Percentiles rank a stretch among this genome's conserved stretches.
Conservation (phyloP, 495 filamentous ascomycete genomes). For the Penicillium ucsense region DNA sequence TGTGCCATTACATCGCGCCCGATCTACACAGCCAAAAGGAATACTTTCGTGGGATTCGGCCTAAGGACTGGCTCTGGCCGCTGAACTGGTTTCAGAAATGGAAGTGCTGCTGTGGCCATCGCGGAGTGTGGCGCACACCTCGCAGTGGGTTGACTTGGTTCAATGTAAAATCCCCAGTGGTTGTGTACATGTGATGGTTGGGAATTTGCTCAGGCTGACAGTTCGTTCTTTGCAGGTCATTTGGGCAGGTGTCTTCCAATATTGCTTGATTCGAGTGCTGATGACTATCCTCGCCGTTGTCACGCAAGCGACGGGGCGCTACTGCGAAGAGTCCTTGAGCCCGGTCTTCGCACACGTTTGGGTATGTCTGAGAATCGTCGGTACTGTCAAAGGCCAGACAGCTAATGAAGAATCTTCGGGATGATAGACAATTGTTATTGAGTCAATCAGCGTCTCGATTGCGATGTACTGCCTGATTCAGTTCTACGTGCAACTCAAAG, state of each 20-base stretch:
- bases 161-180: conserved; percentile 42
- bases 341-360: conserved; percentile 62
- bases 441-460: conserved; percentile 64
- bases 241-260: conserved; percentile 67
- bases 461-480: conserved; percentile 92
- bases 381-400: no score
- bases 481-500: conserved; percentile 71
- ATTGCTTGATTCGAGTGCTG: conserved; percentile 61
- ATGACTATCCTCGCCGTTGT: conserved; percentile 47
- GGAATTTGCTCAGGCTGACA: neutral
- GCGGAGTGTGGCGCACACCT: conserved; percentile 62
- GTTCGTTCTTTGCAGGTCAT: conserved; percentile 36
- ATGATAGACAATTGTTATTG: conserved; percentile 53
- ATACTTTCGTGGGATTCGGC: conserved; percentile 64
- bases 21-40: conserved; percentile 78
- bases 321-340: conserved; percentile 57
- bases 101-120: conserved; percentile 54
- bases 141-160: conserved; percentile 88
- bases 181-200: neutral
- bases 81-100: conserved; percentile 53
- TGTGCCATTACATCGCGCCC: conserved; percentile 76
- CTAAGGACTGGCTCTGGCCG: conserved; percentile 69
- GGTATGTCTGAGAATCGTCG: conserved; percentile 31
- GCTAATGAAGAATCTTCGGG: no score
- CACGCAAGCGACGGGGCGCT: conserved; percentile 48